Conservation (phyloP, 192 early-diverging fungal genomes). For the Bifiguratus adelaidae region DNA sequence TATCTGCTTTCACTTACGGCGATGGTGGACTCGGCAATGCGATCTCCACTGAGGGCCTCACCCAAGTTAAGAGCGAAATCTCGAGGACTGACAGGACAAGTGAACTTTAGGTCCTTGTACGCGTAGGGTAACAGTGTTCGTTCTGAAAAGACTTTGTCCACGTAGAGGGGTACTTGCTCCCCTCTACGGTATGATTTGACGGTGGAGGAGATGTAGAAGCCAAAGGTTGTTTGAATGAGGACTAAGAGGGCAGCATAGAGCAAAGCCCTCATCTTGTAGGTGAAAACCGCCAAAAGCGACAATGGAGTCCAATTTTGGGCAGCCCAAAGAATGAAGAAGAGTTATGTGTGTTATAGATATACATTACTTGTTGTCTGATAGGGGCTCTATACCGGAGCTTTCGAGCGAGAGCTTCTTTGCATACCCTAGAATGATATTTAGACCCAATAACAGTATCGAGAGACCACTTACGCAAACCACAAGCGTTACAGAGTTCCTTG, state of each 20-base stretch:
- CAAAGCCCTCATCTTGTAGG: no score
- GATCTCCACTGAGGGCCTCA: constrained; percentile 62
- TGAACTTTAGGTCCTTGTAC: constrained; percentile 50
- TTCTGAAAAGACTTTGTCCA: constrained; percentile 62
- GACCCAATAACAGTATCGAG: background rate
- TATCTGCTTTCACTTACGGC: constrained; percentile 8
- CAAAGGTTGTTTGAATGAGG: no score
- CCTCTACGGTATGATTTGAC: constrained; percentile 25
- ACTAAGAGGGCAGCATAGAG: no score
- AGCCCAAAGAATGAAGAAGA: no score
- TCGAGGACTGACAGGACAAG: constrained; percentile 35
- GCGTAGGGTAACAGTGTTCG: constrained; percentile 53
- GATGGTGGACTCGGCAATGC: constrained; percentile 50
- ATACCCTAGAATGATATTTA: no score
- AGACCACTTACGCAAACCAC: constrained; percentile 11
- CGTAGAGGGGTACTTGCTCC: constrained; percentile 44
- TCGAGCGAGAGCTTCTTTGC: no score
- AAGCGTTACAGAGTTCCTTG: constrained; percentile 10
- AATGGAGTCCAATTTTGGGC: no score
- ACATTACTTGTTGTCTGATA: no score
- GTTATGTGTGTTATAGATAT: no score
- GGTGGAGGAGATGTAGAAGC: no score
- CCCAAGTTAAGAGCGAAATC: constrained; percentile 40
- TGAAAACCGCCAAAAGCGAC: no score
- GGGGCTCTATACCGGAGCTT: no score